Evolutionary conservation across 208 protist genomes (phyloP), one percentile per base, ranked within the genome.

Genomic region (Wallacemonas sp.): DNA sequence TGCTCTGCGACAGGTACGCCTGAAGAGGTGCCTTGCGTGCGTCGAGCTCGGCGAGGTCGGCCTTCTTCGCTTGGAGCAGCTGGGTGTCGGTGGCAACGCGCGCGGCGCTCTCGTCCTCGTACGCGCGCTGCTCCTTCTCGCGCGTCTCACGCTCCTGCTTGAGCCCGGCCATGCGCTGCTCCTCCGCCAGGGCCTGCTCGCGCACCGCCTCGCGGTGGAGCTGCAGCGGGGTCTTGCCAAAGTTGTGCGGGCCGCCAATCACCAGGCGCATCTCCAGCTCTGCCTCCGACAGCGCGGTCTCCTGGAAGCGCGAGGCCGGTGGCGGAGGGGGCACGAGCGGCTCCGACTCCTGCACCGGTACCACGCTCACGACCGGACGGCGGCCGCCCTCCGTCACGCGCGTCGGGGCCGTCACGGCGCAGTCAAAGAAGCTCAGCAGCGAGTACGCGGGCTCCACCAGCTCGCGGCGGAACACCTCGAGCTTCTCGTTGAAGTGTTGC

Each of bases 1-100:
- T 89, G 48, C 94, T 87, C 46, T 89, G 68, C 75, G 96, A 87
- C n/a, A 98, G 79, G 63, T 97, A 98, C 26, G 72, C 65, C 46
- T 86, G 69, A 41, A 98, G 81, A 16, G 94, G 95, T 42, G 57
- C 70, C 59, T 94, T 95, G 41, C 87, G 82, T 36, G 69, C 52
- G 59, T 98, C 95, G 26, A 98, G 72, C 70, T 85, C 76, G 16
- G 71, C 79, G 26, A 69, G 71, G 61, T 98, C 95, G n/a, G 85
- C 69, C 55, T 72, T 32, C 67, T 89, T 79, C 49, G 84, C 72
- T 32, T 65, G 71, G 11, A 52, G 52, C 18, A 85, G 71, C 29
- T 42, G 52, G 3, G 31, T 23, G 18, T 59, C 52, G 29, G 52
- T 59, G 14, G 31, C 36, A 23, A 49, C 50, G 10, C 73, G 57